Base-by-base conservation (phyloP, 2,329 filamentous ascomycete genomes). In the Cladosporium sp. region DNA sequence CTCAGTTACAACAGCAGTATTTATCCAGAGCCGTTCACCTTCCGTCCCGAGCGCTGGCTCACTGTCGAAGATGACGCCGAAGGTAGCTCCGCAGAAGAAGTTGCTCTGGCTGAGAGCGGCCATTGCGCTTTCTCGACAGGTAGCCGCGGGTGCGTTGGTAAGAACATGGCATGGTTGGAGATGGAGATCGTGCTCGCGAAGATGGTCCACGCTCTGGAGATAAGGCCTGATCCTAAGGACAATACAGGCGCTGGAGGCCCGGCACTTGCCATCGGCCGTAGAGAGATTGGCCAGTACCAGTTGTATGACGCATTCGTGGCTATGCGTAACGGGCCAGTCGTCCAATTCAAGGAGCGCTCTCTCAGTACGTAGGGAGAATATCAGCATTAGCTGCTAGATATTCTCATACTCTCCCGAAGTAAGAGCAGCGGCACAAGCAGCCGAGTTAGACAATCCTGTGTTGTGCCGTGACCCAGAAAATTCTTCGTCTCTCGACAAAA, bases 111-210 rank as follows among this genome's bases (percentile, higher is more conserved):
- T 1, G 82, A 87, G 56, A 81, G 79, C 50, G 89, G 89, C 0
- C 92, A 90, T 73, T 90, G 87, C 62, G 87, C 89, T 2, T 90
- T 90, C 67, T 86, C 83, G 49, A 77, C 88, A 62, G 88, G 88
- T 0, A 84, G 86, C 0, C 76, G 87, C 14, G 86, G 87, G 2
- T 90, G 88, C 66, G 88, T 90, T 59, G 88, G 88, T 0, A 90
- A 89, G 51, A 56, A 64, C 19, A 42, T 62, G 52, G 62, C 62
- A 3, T 64, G 62, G 60, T 14, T 64, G 56, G 62, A 64, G 47
- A 62, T 64, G 62, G 55, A 60, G 62, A 56, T 64, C 14, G 60
- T 64, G 6, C 55, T 61, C 38, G 58, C 61, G 25, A 63, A 63
- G 49, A 14, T 64, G 49, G 42, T 64, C 1, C 59, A 54, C n/a